phyloP scores from a whole-genome alignment of 352 stramenopile species.

The Phytophthora foliorum region DNA sequence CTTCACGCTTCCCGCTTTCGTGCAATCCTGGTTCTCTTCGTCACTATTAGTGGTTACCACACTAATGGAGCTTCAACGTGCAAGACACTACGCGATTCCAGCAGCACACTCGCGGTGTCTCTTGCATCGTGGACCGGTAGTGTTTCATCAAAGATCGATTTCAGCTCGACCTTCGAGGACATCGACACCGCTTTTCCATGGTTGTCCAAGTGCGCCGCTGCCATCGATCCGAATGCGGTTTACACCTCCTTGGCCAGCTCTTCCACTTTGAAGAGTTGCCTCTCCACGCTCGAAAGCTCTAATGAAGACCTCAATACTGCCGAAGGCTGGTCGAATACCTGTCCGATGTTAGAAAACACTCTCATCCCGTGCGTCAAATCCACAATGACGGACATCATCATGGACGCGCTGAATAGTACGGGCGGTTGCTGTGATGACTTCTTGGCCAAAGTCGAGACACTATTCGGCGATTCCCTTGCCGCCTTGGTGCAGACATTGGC shows the following conservation, averaged over 20 bases:
- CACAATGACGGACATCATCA: slow-evolving; percentile 35
- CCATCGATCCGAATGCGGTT: slow-evolving; percentile 42
- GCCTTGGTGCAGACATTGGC: slow-evolving; percentile 40
- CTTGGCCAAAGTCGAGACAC: slow-evolving; percentile 41
- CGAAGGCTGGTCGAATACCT: slow-evolving; percentile 23
- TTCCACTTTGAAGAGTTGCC: slow-evolving; percentile 33
- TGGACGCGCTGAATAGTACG: slow-evolving; percentile 30
- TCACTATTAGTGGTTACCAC: too few relatives aligned
- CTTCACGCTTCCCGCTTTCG: too few relatives aligned
- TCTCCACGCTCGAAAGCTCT: slow-evolving; percentile 27
- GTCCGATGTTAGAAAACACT: slow-evolving; percentile 38
- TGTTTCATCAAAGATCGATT: slow-evolving; percentile 14
- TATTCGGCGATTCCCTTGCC: slow-evolving; percentile 45
- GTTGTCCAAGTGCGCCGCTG: slow-evolving; percentile 53
- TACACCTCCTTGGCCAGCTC: slow-evolving; percentile 25
- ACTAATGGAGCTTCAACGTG: slow-evolving; percentile 16
- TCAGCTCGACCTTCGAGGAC: slow-evolving; percentile 30
- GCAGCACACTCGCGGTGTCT: slow-evolving; percentile 8
- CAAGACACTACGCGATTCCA: slow-evolving; percentile 21
- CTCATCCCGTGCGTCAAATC: slow-evolving; percentile 47
- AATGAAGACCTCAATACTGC: slow-evolving; percentile 7
- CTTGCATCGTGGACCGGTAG: slow-evolving; percentile 1
- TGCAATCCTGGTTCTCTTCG: too few relatives aligned
- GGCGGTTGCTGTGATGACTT: slow-evolving; percentile 57
- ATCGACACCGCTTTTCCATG: slow-evolving; percentile 42